A percentile compares a stretch with the other conserved stretches of the same genome.
Conservation (phyloP, 352 stramenopile species). For the Phytophthora foliorum region DNA sequence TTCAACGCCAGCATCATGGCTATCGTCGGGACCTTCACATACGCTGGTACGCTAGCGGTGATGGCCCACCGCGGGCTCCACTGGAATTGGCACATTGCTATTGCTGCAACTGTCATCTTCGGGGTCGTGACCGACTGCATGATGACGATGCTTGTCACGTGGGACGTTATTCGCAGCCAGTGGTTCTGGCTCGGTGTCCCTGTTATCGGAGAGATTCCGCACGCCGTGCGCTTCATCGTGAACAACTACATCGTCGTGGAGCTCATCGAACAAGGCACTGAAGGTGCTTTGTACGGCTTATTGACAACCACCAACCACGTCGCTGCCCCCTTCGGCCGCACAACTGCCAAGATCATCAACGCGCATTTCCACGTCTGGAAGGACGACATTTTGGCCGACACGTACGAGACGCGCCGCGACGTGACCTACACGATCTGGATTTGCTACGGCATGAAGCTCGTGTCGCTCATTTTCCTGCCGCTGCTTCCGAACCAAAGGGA, state of each 20-base stretch:
- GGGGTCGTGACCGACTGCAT: slow-evolving; percentile 52
- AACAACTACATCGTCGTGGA: slow-evolving; percentile 69
- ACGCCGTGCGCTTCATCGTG: slow-evolving; percentile 64
- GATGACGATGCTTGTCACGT: slow-evolving; percentile 66
- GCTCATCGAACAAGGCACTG: slow-evolving; percentile 58
- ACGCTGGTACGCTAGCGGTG: slow-evolving; percentile 48
- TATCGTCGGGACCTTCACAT: slow-evolving; percentile 56
- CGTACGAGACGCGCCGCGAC: slow-evolving; percentile 54
- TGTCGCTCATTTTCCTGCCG: slow-evolving; percentile 60
- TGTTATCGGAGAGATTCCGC: slow-evolving; percentile 59
- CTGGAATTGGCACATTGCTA: slow-evolving; percentile 71
- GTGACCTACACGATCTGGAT: slow-evolving; percentile 68
- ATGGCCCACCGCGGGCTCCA: slow-evolving; percentile 51
- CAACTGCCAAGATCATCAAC: slow-evolving; percentile 69
- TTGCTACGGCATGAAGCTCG: slow-evolving; percentile 62
- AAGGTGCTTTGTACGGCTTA: slow-evolving; percentile 65
- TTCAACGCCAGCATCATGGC: slow-evolving; percentile 63
- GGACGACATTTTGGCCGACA: slow-evolving; percentile 60
- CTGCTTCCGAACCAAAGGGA: slow-evolving; percentile 57
- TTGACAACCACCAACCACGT: slow-evolving; percentile 64
- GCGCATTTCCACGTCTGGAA: slow-evolving; percentile 60
- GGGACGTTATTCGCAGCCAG: slow-evolving; percentile 61
- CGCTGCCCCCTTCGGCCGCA: slow-evolving; percentile 51
- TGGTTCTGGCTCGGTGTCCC: slow-evolving; percentile 75
- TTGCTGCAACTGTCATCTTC: slow-evolving; percentile 50